These are phyloP conservation scores for Hypoxylon fragiforme DNA, from an alignment of 495 filamentous ascomycete species.

Conservation along the genomic window DNA sequence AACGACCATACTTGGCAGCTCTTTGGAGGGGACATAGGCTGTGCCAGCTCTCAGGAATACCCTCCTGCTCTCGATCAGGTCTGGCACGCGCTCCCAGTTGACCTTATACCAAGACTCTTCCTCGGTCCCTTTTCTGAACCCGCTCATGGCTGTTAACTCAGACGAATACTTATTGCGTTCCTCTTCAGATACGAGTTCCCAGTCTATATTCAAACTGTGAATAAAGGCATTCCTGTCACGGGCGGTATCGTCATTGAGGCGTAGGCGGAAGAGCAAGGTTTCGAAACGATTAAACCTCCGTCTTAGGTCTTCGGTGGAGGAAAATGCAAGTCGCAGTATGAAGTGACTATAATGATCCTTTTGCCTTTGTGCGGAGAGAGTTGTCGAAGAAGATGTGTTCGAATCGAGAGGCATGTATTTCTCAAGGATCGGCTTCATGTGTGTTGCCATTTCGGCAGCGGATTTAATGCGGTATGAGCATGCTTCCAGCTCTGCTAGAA, in stretches of 20 bases:
- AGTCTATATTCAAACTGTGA: constrained; percentile 70
- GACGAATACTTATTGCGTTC: constrained; percentile 62
- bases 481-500: constrained; percentile 93
- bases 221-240: constrained; percentile 76
- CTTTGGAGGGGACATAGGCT: constrained; percentile 86
- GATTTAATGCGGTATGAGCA: constrained; percentile 93
- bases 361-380: constrained; percentile 73
- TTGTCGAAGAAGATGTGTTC: constrained; percentile 64
- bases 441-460: constrained; percentile 71
- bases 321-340: constrained; percentile 92
- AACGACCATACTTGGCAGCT: constrained; percentile 85
- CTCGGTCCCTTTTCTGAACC: constrained; percentile 56
- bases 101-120: constrained; percentile 89
- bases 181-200: constrained; percentile 72
- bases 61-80: constrained; percentile 77
- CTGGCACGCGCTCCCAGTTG: constrained; percentile 90
- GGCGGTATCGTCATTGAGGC: constrained; percentile 70
- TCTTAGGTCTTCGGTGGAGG: constrained; percentile 88
- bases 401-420: constrained; percentile 85
- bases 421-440: constrained; percentile 78
- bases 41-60: constrained; percentile 80
- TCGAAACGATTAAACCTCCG: constrained; percentile 85
- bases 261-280: constrained; percentile 80
- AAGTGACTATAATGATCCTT: constrained; percentile 99
- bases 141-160: constrained; percentile 42